Percentiles rank a stretch among this genome's conserved stretches.
Evolutionary conservation across 495 filamentous ascomycete genomes (phyloP).

Genomic region (Penicillium tannophilum): DNA sequence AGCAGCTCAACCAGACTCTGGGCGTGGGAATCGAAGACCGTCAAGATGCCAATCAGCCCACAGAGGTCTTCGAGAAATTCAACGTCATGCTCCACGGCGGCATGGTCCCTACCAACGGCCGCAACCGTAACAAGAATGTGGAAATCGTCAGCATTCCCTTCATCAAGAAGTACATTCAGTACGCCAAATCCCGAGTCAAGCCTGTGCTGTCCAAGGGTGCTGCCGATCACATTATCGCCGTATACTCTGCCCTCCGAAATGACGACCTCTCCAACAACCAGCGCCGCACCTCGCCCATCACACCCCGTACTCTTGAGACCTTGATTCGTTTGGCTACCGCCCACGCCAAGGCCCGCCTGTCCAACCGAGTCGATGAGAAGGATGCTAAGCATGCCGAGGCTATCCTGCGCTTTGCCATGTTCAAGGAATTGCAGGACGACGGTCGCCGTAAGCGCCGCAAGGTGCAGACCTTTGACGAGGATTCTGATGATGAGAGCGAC

Average conservation of each 20-base stretch:
- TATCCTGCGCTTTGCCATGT: slow-evolving; percentile 92
- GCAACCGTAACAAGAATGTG: slow-evolving; percentile 70
- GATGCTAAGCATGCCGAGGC: slow-evolving; percentile 87
- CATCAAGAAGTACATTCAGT: slow-evolving; percentile 99
- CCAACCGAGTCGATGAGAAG: slow-evolving; percentile 87
- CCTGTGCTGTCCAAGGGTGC: slow-evolving; percentile 91
- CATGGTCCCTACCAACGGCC: slow-evolving; percentile 67
- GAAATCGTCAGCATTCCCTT: slow-evolving; percentile 98
- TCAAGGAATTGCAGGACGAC: slow-evolving; percentile 94
- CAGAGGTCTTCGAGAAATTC: slow-evolving; percentile 95
- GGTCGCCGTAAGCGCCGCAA: slow-evolving; percentile 75
- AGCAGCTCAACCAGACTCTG: slow-evolving; percentile 80
- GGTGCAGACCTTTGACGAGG: slow-evolving; percentile 50
- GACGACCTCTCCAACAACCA: slow-evolving; percentile 95
- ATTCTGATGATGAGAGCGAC: slow-evolving; percentile 47
- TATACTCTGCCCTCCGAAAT: slow-evolving; percentile 93
- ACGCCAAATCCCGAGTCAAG: slow-evolving; percentile 90
- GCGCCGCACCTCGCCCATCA: slow-evolving; percentile 91
- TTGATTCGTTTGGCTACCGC: slow-evolving; percentile 96
- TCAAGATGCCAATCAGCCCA: slow-evolving; percentile 68
- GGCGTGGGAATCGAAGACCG: slow-evolving; percentile 86
- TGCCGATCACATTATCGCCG: slow-evolving; percentile 85
- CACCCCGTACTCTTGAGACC: slow-evolving; percentile 95
- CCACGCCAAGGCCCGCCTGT: slow-evolving; percentile 91
- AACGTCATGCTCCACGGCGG: slow-evolving; percentile 95